These are phyloP conservation scores for Myxozyma melibiosi DNA, from an alignment of 805 yeast genomes.

Conservation along the genomic window DNA sequence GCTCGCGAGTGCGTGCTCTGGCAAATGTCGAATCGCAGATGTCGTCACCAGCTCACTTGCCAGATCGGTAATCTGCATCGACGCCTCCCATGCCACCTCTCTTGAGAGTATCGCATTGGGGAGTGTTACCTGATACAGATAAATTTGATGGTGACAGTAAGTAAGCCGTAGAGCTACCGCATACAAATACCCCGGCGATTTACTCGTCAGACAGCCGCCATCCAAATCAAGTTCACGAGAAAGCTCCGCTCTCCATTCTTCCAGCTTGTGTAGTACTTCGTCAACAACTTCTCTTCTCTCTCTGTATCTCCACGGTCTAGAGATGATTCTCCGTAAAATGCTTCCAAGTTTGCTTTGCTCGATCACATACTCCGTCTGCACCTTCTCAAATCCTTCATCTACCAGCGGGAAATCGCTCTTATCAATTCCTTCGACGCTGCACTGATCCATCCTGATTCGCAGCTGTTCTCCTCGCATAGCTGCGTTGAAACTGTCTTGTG, in stretches of 20 bases:
- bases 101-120: too few relatives aligned
- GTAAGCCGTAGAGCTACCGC: slow-evolving; percentile 18
- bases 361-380: neutral
- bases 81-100: slow-evolving; percentile 15
- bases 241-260: neutral
- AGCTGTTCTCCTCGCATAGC: neutral
- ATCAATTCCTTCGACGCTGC: neutral
- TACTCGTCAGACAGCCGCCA: neutral
- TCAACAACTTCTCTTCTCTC: neutral
- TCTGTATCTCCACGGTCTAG: neutral
- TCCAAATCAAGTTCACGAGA: neutral
- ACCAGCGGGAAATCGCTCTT: neutral
- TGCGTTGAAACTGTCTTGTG: neutral
- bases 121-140: slow-evolving; percentile 20
- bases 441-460: neutral
- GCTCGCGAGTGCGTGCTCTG: slow-evolving; percentile 21
- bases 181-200: neutral
- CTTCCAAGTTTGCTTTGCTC: neutral
- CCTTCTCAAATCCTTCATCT: neutral
- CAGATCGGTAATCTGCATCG: slow-evolving; percentile 15
- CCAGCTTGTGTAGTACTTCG: neutral
- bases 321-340: neutral
- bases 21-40: slow-evolving; percentile 11
- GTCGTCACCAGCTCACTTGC: slow-evolving; percentile 12
- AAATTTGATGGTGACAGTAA: slow-evolving; percentile 26